These are phyloP conservation scores for Porodaedalea pini DNA, from an alignment of 1,284 basidiomycete genomes.

Conservation along the genomic window DNA sequence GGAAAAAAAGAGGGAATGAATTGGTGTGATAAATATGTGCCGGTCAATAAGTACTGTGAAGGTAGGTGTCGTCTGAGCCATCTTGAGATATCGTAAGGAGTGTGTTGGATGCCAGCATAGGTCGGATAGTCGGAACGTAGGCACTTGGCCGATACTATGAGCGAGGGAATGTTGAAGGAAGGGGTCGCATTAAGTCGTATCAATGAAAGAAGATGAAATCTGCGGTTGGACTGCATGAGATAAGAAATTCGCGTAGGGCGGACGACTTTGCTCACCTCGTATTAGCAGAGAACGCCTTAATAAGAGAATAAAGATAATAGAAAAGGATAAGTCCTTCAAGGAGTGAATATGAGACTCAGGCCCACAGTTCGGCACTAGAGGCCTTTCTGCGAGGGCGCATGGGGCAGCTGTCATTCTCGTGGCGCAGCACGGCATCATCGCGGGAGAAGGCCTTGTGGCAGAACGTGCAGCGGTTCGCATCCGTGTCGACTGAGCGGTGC, in stretches of 20 bases:
- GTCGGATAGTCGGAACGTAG: not conserved
- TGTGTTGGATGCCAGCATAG: slow-evolving; percentile 5
- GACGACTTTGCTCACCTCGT: not conserved
- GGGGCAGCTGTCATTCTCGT: slow-evolving; percentile 22
- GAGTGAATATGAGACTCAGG: not conserved
- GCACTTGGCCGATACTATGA: not conserved
- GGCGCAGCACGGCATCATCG: slow-evolving; percentile 20
- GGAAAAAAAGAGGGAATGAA: not conserved
- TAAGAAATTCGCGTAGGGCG: not conserved
- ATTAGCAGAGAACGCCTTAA: not conserved
- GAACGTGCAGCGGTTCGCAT: slow-evolving; percentile 19
- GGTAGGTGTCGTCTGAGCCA: not conserved
- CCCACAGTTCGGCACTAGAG: slow-evolving; percentile 8
- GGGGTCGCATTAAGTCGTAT: slow-evolving; percentile 4
- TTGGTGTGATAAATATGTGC: not conserved
- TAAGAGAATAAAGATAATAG: slow-evolving; percentile 1
- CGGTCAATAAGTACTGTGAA: not conserved
- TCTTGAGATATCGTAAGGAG: slow-evolving; percentile 2
- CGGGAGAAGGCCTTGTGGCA: slow-evolving; percentile 21
- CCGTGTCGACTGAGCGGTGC: slow-evolving; percentile 12
- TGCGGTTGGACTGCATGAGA: not conserved
- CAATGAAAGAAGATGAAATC: not conserved
- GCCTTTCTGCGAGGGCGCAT: slow-evolving; percentile 19
- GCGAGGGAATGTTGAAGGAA: not conserved
- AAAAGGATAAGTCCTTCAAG: not conserved